phyloP scores from a whole-genome alignment of 2,329 filamentous ascomycete species.

The Dothidotthia symphoricarpi region DNA sequence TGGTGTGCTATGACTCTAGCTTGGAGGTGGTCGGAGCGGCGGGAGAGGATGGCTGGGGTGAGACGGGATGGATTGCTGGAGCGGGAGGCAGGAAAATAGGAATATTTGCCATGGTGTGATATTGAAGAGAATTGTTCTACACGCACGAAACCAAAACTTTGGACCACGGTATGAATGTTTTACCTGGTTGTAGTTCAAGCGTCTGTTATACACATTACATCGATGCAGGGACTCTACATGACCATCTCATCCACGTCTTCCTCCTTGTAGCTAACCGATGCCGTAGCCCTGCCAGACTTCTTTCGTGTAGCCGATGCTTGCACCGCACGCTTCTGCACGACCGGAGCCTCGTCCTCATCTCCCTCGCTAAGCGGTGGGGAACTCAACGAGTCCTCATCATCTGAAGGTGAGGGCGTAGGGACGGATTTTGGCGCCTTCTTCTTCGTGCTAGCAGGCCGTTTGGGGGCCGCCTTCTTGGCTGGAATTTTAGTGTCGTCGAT shows the following conservation, averaged over 20 bases:
- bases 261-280: slow-evolving; percentile 38
- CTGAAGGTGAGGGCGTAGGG: slow-evolving; percentile 46
- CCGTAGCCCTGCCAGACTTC: slow-evolving; percentile 27
- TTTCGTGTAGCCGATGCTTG: slow-evolving; percentile 24
- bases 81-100: slow-evolving; percentile 8
- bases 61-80: not conserved
- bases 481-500: slow-evolving; percentile 38
- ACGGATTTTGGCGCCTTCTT: slow-evolving; percentile 41
- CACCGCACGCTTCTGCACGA: slow-evolving; percentile 24
- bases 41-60: not conserved
- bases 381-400: slow-evolving; percentile 35
- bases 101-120: slow-evolving; percentile 7
- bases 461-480: slow-evolving; percentile 39
- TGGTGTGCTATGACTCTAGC: not conserved
- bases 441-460: slow-evolving; percentile 35
- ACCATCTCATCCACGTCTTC: slow-evolving; percentile 34
- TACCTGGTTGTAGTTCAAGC: slow-evolving; percentile 4
- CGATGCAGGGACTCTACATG: slow-evolving; percentile 5
- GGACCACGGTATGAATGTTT: too few relatives aligned
- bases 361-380: slow-evolving; percentile 44
- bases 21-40: not conserved
- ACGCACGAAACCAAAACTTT: not conserved
- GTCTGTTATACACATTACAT: slow-evolving; percentile 5
- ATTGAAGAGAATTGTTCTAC: slow-evolving; percentile 2
- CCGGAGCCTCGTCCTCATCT: slow-evolving; percentile 28